Base-by-base conservation (phyloP, 225 moss, liverwort and hornwort species). In the Ulota crispa region DNA sequence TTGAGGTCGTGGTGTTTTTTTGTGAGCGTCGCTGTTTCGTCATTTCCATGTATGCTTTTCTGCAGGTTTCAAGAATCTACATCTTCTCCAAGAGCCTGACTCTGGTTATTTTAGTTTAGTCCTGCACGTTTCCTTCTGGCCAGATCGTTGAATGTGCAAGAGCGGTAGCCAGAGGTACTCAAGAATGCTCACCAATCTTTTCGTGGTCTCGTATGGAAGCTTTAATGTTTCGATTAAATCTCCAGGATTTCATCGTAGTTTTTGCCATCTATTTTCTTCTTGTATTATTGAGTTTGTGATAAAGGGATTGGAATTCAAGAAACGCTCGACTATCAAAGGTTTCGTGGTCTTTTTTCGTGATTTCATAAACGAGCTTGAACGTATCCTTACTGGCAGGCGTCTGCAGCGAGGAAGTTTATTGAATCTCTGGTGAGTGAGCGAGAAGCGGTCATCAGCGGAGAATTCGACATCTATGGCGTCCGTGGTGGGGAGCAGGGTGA, bases 401-500 rank as follows among this genome's bases (percentile, higher is more conserved):
- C 11, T 56, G 2, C 69, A 69, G 56, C 30, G 69, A 57, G 56
- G 10, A 6, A 79, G 59, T 10, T 18, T n/a, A 39, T 8, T 39
- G 37, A 68, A 28, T 28, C 19, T 18, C 24, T 52, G 10, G 6
- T 0, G 68, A 57, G 42, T 8, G 68, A 42, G 57, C 15, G 13
- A 78, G 68, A 32, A 32, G 64, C 6, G 30, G 30, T 16, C 16
- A 6, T 10, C 21, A 65, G 9, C 21, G 20, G 9, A 8, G 39
- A 0, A 15, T 23, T 68, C 26, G 80, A 41, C 15, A 5, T 79
- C 39, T 6, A 75, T 84, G 84, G 80, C 71, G 53, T 71, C 31
- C n/a, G 21, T 76, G 2, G 34, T 62, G 31, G 79, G 76, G 45
- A 82, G 67, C 76, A 79, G 89, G 89, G 61, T 71, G 68, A 26